A percentile compares a stretch with the other conserved stretches of the same genome.
Conservation (phyloP, 257 asterid genomes). For the Solanum bulbocastanum region DNA sequence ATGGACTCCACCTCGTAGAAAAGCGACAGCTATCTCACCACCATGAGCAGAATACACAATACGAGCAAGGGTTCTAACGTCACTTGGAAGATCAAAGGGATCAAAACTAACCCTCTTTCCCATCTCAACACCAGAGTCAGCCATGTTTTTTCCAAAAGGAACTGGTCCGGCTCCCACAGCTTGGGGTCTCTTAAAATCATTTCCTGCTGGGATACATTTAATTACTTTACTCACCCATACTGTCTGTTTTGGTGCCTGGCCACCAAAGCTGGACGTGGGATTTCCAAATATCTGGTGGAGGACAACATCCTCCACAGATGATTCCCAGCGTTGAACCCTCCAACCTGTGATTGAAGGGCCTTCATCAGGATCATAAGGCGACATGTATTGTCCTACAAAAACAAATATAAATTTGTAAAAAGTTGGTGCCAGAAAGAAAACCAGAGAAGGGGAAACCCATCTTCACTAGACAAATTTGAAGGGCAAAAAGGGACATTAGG, state of each 20-base stretch:
- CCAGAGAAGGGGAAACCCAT: background rate
- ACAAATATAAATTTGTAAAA: conserved; percentile 2
- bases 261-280: conserved; percentile 74
- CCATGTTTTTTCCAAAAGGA: conserved; percentile 38
- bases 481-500: background rate
- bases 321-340: conserved; percentile 99
- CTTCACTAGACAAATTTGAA: background rate
- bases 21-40: conserved; percentile 94
- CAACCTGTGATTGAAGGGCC: conserved; percentile 98
- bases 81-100: conserved; percentile 97
- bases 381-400: conserved; percentile 94
- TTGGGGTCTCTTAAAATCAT: conserved; percentile 50
- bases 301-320: conserved; percentile 92
- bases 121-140: conserved; percentile 49
- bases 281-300: conserved; percentile 95
- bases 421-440: background rate
- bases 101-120: conserved; percentile 70
- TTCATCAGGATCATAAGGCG: conserved; percentile 99
- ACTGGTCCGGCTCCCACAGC: conserved; percentile 26
- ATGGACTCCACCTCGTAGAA: conserved; percentile 81
- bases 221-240: conserved; percentile 95
- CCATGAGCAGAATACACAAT: conserved; percentile 98
- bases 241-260: conserved; percentile 91
- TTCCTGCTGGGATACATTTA: conserved; percentile 81
- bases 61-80: conserved; percentile 91